These are phyloP conservation scores for Triticum timopheevii DNA, from an alignment of 176 grass and related monocot species.

Conservation along the genomic window DNA sequence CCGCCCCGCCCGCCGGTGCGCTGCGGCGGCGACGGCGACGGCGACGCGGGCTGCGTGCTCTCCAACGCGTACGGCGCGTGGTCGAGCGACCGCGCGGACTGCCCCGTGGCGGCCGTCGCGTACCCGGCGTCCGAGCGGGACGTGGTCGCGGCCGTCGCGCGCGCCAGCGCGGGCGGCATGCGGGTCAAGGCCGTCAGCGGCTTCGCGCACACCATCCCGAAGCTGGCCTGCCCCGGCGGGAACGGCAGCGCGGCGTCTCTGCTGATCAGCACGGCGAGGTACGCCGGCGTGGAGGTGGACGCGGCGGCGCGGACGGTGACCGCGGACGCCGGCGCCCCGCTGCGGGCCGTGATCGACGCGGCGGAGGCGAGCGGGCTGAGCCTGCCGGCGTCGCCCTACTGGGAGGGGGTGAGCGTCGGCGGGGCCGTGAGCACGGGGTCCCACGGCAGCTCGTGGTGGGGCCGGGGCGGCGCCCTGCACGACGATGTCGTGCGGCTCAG, in stretches of 20 bases:
- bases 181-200: conserved; percentile 67
- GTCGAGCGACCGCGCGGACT: conserved; percentile 63
- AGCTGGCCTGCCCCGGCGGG: conserved; percentile 56
- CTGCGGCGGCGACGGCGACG: neutral
- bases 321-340: conserved; percentile 57
- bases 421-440: conserved; percentile 73
- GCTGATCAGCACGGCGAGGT: conserved; percentile 51
- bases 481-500: conserved; percentile 58
- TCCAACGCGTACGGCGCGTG: conserved; percentile 83
- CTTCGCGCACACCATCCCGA: conserved; percentile 82
- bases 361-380: conserved; percentile 64
- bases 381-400: conserved; percentile 68
- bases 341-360: conserved; percentile 59
- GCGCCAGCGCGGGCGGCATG: conserved; percentile 31
- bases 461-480: conserved; percentile 64
- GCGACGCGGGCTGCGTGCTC: conserved; percentile 38
- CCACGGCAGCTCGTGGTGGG: conserved; percentile 97
- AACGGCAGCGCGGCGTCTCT: neutral
- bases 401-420: conserved; percentile 80
- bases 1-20: conserved; percentile 55
- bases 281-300: conserved; percentile 48
- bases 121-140: conserved; percentile 66
- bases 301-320: conserved; percentile 42
- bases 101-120: conserved; percentile 40
- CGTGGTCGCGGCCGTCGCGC: conserved; percentile 56